Percentiles rank a stretch among this genome's conserved stretches.
Evolutionary conservation across 2,329 filamentous ascomycete species (phyloP).

Genomic region (Aspergillus caelatus): DNA sequence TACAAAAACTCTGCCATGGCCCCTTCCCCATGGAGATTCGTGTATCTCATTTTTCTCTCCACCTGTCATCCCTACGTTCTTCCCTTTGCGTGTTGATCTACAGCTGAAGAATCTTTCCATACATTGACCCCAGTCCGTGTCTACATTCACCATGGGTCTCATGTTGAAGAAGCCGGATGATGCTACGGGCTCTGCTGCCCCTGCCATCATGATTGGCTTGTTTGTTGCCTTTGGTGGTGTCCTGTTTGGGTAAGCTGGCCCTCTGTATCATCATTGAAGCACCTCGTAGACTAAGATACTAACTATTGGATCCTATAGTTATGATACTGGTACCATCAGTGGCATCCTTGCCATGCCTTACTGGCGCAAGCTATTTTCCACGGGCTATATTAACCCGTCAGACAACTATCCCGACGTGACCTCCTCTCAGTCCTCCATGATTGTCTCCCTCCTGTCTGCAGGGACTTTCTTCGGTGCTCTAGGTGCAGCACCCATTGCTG

Average conservation of each 20-base stretch:
- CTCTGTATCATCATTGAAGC: conserved; percentile 25
- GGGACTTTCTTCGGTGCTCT: conserved; percentile 76
- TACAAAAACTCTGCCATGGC: conserved; percentile 7
- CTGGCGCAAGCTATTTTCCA: conserved; percentile 41
- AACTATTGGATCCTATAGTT: conserved; percentile 22
- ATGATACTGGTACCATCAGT: conserved; percentile 60
- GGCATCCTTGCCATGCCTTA: conserved; percentile 55
- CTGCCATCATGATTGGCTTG: conserved; percentile 58
- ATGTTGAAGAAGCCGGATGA: conserved; percentile 49
- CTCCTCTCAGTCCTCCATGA: conserved; percentile 60
- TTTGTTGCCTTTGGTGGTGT: conserved; percentile 63
- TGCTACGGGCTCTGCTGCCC: conserved; percentile 49
- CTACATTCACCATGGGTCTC: conserved; percentile 42
- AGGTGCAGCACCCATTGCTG: conserved; percentile 63
- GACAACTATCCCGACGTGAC: conserved; percentile 50
- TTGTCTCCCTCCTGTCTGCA: conserved; percentile 73
- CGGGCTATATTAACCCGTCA: conserved; percentile 36
- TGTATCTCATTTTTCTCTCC: conserved; percentile 4
- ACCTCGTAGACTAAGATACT: conserved; percentile 2
- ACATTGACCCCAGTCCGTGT: not conserved
- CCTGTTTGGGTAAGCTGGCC: conserved; percentile 55
- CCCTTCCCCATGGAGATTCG: conserved; percentile 4
- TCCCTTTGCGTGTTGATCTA: not conserved
- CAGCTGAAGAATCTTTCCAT: not conserved
- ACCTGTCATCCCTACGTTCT: not conserved